phyloP scores from a whole-genome alignment of 495 filamentous ascomycete species.

The Trichodelitschia bisporula region DNA sequence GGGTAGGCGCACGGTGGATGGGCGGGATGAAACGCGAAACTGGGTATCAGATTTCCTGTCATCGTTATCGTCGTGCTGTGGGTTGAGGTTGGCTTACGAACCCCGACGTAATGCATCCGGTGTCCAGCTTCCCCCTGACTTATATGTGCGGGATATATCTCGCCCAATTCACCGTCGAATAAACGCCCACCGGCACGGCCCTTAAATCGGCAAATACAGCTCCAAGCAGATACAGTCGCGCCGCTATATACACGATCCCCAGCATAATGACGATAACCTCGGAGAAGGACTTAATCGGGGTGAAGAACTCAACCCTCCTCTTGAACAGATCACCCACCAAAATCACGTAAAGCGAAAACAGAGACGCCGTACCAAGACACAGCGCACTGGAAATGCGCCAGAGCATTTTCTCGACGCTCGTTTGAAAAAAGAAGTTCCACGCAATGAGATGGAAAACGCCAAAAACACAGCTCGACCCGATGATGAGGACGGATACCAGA shows the following conservation, averaged over 20 bases:
- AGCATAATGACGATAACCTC: not conserved
- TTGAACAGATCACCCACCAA: no score
- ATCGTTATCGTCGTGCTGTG: no score
- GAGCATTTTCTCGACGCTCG: not conserved
- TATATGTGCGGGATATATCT: constrained; percentile 1
- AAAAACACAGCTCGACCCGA: no score
- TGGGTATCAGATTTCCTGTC: no score
- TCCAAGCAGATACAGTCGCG: not conserved
- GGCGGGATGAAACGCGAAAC: no score
- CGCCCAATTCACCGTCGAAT: not conserved
- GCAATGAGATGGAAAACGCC: not conserved
- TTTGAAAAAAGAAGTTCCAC: not conserved
- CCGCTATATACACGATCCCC: not conserved
- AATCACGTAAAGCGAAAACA: no score
- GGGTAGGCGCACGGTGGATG: no score
- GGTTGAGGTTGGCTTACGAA: no score
- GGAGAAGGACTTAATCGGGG: not conserved
- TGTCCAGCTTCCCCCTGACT: no score
- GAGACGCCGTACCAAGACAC: no score
- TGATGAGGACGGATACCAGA: no score
- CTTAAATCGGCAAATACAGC: not conserved
- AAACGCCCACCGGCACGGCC: not conserved
- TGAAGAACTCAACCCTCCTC: not conserved
- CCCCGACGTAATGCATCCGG: no score
- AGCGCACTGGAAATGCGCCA: not conserved